Percentiles rank a stretch among this genome's conserved stretches.
phyloP scores from a whole-genome alignment of 345 rosid genomes.

The Geranium brycei region DNA sequence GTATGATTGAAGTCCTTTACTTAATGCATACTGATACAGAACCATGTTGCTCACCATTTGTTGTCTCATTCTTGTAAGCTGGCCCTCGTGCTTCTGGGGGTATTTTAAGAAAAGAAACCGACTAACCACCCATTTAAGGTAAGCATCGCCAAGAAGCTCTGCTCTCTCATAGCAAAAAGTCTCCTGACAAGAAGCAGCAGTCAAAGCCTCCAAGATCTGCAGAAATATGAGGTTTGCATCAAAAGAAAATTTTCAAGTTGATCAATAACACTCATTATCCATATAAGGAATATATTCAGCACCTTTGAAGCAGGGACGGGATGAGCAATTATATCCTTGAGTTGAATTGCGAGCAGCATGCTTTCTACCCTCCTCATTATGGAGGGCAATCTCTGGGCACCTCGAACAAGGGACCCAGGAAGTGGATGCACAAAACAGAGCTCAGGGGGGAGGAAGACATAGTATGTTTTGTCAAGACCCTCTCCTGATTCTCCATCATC shows the following conservation, averaged over 20 bases:
- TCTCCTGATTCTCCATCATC: constrained; percentile 66
- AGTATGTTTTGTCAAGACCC: constrained; percentile 67
- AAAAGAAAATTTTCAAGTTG: constrained; percentile 1
- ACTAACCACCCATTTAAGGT: constrained; percentile 96
- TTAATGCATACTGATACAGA: constrained; percentile 67
- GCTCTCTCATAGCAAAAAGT: constrained; percentile 98
- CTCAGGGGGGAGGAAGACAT: constrained; percentile 92
- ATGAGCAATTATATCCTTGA: constrained; percentile 53
- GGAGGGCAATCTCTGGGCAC: constrained; percentile 94
- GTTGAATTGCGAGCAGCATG: constrained; percentile 84
- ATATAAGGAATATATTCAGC: not conserved
- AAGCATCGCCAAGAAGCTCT: constrained; percentile 97
- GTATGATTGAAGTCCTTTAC: constrained; percentile 79
- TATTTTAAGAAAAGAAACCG: constrained; percentile 82
- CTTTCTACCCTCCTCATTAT: constrained; percentile 98
- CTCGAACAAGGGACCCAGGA: constrained; percentile 88
- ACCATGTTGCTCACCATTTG: constrained; percentile 98
- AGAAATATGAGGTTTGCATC: constrained; percentile 7
- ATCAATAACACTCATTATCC: not conserved
- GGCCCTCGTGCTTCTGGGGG: constrained; percentile 98
- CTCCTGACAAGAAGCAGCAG: constrained; percentile 99
- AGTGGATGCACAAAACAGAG: constrained; percentile 88
- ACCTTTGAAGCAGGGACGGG: constrained; percentile 79
- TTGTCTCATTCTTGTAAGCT: constrained; percentile 95
- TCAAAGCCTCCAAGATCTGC: constrained; percentile 90